Evolutionary conservation across 495 filamentous ascomycete species (phyloP), one percentile per base, ranked within the genome.

Genomic region (Talaromyces trachyspermus): DNA sequence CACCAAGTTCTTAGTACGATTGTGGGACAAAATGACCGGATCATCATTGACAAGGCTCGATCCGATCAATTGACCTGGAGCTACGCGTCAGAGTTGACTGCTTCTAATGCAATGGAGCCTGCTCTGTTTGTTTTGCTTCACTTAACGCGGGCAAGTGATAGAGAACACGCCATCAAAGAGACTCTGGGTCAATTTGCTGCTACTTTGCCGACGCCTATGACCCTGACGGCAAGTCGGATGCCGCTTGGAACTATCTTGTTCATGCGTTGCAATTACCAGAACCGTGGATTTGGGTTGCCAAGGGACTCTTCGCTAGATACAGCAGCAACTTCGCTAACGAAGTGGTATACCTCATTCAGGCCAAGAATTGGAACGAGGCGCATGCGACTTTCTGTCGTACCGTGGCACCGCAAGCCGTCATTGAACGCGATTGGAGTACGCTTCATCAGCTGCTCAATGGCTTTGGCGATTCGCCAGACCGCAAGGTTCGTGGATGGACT

Each of bases 271-370:
- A 81, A 44, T 72, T 97, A 42, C 86, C 89, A 3, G 72, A 71
- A 27, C 54, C 69, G 19, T 95, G 88, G 89, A 75, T 97, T 51
- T 90, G 83, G 79, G 79, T 88, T 45, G 87, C 91, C 22, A 89
- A 89, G 67, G 92, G 90, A 4, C 70, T 94, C 6, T 77, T 86
- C 56, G 88, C 86, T 49, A 80, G 88, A 30, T 73, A 80, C 49
- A 77, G 72, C 40, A 74, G 78, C 47, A 77, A 90, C 56, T 65
- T 81, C 17, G 67, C 65, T 15, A 71, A 74, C 36, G 85, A 95
- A 57, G 81, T 88, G 5, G 72, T 82, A 35, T 87, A 80, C 49
- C 77, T 95, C 3, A 75, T 96, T 49, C 77, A 78, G 42, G 91
- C 86, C 6, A 76, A 75, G 38, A 77, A 86, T 43, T 86, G 80